Evolutionary conservation across 371 early-diverging fungal species (phyloP).

Genomic region (Smittium culicis): DNA sequence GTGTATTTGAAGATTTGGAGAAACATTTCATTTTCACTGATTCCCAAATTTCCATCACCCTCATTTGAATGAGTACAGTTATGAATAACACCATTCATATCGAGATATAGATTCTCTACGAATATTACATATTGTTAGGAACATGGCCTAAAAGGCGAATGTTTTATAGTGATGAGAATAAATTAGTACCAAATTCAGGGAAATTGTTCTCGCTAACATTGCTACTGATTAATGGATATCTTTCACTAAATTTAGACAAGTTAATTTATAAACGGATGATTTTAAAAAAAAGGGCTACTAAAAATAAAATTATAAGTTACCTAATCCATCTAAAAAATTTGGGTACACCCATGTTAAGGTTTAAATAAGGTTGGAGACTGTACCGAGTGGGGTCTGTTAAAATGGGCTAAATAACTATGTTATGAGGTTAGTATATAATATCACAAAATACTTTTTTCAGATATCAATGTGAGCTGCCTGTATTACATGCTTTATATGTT

Average conservation of each 20-base stretch:
- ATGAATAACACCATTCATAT: constrained; percentile 99
- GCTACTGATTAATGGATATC: constrained; percentile 90
- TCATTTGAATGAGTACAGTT: constrained; percentile 94
- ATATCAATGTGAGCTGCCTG: no score
- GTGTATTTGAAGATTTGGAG: constrained; percentile 86
- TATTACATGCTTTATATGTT: no score
- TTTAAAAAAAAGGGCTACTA: not conserved
- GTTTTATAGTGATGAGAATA: not conserved
- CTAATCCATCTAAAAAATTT: constrained; percentile 88
- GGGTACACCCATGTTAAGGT: constrained; percentile 54
- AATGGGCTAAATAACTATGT: no score
- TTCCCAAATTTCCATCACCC: constrained; percentile 50
- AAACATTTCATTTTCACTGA: constrained; percentile 89
- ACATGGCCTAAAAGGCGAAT: not conserved
- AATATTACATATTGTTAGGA: constrained; percentile 19
- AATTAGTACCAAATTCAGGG: constrained; percentile 75
- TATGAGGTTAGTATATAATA: no score
- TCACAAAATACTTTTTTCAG: no score
- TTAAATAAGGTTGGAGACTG: no score
- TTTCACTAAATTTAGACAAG: constrained; percentile 43
- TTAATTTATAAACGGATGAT: not conserved
- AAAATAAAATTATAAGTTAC: constrained; percentile 17
- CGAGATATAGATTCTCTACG: constrained; percentile 80
- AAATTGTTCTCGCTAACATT: constrained; percentile 69
- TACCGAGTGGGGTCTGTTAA: no score